These are phyloP conservation scores for Omphalotus guepiniiformis DNA, from an alignment of 768 basidiomycete species.

Conservation along the genomic window DNA sequence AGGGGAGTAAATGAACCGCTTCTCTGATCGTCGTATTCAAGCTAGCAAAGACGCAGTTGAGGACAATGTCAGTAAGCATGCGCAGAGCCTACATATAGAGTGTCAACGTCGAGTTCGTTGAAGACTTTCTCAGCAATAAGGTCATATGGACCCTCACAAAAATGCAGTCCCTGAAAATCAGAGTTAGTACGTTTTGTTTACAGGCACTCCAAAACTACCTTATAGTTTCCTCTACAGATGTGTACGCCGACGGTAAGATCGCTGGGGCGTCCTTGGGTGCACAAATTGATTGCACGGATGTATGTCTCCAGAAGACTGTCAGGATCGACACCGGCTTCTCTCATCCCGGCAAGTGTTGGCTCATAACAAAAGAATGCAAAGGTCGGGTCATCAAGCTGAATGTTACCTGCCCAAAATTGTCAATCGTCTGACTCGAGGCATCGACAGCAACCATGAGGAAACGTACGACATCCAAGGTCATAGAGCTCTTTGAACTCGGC, in stretches of 20 bases:
- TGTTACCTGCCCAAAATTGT: slow-evolving; percentile 37
- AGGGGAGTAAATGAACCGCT: slow-evolving; percentile 59
- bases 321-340: slow-evolving; percentile 54
- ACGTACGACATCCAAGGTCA: slow-evolving; percentile 44
- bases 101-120: slow-evolving; percentile 54
- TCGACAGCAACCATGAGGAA: neutral
- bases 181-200: neutral
- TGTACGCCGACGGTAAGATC: slow-evolving; percentile 57
- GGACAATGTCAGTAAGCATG: no score
- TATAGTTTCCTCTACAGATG: slow-evolving; percentile 55
- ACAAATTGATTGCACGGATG: slow-evolving; percentile 58
- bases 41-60: no score
- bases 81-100: slow-evolving; percentile 36
- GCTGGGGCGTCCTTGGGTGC: slow-evolving; percentile 46
- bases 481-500: slow-evolving; percentile 47
- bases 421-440: slow-evolving; percentile 20
- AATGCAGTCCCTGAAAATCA: slow-evolving; percentile 36
- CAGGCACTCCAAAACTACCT: slow-evolving; percentile 34
- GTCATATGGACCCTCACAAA: slow-evolving; percentile 57
- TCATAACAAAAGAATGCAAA: slow-evolving; percentile 68
- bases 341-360: slow-evolving; percentile 48
- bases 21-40: slow-evolving; percentile 65
- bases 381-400: slow-evolving; percentile 51
- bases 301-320: slow-evolving; percentile 65
- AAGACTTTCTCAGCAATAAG: slow-evolving; percentile 54